Evolutionary conservation across 495 filamentous ascomycete species (phyloP).

Genomic region (Podospora australis): DNA sequence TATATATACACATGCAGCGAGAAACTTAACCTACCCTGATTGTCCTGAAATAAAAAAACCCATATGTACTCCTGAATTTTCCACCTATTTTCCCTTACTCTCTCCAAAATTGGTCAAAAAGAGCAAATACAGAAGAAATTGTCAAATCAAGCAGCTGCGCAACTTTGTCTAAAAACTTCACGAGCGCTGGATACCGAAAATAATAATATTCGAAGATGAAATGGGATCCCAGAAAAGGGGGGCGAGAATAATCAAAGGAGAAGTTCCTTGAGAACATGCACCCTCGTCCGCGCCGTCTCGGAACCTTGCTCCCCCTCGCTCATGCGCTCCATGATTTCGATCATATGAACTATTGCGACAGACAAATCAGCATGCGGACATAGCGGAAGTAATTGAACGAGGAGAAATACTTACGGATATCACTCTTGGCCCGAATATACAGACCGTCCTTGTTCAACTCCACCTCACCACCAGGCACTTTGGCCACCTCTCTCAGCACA

Average conservation of each 20-base stretch:
- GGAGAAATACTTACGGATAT: constrained; percentile 43
- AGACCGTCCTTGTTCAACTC: constrained; percentile 42
- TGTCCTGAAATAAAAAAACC: no score
- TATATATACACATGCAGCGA: no score
- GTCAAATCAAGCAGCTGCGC: no score
- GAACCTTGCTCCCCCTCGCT: constrained; percentile 45
- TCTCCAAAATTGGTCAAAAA: no score
- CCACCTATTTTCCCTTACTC: no score
- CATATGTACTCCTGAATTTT: no score
- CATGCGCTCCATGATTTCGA: constrained; percentile 51
- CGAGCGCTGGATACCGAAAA: no score
- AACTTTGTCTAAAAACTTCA: no score
- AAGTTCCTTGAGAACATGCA: constrained; percentile 50
- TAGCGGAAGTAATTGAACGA: background rate
- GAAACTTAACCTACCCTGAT: no score
- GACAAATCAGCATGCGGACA: background rate
- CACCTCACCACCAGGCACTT: constrained; percentile 28
- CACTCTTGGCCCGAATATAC: constrained; percentile 47
- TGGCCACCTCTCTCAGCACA: constrained; percentile 35
- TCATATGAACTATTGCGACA: constrained; percentile 42
- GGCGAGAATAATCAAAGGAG: constrained; percentile 27
- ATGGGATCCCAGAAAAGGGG: no score
- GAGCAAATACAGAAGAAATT: no score
- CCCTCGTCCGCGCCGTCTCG: constrained; percentile 49
- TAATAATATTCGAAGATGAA: no score